Conservation (phyloP, 1,284 basidiomycete genomes). For the Schizopora paradoxa region DNA sequence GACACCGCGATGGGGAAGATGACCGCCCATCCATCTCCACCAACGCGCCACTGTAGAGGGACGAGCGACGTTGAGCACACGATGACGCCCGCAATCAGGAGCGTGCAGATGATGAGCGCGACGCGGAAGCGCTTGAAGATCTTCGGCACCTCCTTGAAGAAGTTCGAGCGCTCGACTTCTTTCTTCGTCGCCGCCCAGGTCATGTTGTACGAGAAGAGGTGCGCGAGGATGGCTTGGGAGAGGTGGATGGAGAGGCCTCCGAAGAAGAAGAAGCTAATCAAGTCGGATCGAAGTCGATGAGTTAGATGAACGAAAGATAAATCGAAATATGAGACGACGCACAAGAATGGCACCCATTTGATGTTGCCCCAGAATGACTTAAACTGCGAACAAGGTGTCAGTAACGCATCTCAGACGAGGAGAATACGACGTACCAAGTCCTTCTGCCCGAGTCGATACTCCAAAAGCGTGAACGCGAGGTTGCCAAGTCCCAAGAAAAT, state of each 20-base stretch:
- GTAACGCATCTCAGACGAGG: neutral
- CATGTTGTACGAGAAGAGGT: conserved; percentile 54
- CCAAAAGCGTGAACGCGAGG: conserved; percentile 41
- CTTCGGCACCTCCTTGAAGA: conserved; percentile 54
- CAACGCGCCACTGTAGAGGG: conserved; percentile 40
- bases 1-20: conserved; percentile 39
- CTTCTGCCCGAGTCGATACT: conserved; percentile 44
- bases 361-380: conserved; percentile 37
- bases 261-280: conserved; percentile 49
- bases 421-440: conserved; percentile 24
- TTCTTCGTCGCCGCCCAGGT: conserved; percentile 44
- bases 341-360: conserved; percentile 45
- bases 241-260: conserved; percentile 46
- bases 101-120: conserved; percentile 36
- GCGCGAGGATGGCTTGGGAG: conserved; percentile 43
- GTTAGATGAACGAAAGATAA: conserved; percentile 16
- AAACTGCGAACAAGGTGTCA: conserved; percentile 21
- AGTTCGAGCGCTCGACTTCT: conserved; percentile 49
- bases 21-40: conserved; percentile 36
- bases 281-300: conserved; percentile 15
- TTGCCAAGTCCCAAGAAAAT: conserved; percentile 47
- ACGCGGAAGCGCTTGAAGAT: conserved; percentile 49
- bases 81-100: conserved; percentile 37
- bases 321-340: conserved; percentile 19
- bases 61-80: conserved; percentile 37